Base-by-base conservation (phyloP, 495 filamentous ascomycete genomes). In the Neurospora sp. region DNA sequence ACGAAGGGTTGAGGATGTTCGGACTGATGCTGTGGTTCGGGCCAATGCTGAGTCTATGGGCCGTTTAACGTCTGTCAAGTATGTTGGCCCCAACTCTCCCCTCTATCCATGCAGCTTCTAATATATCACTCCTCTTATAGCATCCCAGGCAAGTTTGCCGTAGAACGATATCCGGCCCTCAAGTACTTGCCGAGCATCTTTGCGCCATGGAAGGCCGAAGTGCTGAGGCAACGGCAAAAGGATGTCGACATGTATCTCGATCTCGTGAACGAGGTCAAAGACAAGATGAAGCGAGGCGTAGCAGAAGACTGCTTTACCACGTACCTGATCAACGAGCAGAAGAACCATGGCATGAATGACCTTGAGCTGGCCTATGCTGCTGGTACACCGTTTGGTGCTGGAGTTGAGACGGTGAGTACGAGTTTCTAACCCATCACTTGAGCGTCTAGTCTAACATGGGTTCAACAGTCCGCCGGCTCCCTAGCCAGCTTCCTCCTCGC, bases 361-460 rank as follows among this genome's bases (percentile, higher is more conserved):
- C 83, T 85, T 16, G 86, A 89, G 75, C 82, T 89, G 70, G 85
- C 85, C 2, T 89, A 87, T 75, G 80, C 88, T 1, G 86, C 88
- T 4, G 87, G 86, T 12, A 85, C 84, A 0, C 82, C 90, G 6
- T 90, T 91, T 72, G 88, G 87, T 3, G 89, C 89, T 14, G 89
- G 89, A 14, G 85, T 86, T n/a, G 89, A 91, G 77, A 91, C 89
- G 5, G 88, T 88, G 69, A 80, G 80, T 76, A 5, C 42, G 8
- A 8, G 42, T 3, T 45, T n/a, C 42, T 17, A 45, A n/a, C 17
- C 42, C 42, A n/a, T 8, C 42, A 2, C 8, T 7, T 45, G 3
- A 8, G 42, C 3, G 42, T n/a, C 1, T n/a, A 45, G 42, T 8
- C 42, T 45, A 8, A 9, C 38, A 37, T 37, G 35, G 35, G 35